phyloP scores from a whole-genome alignment of 345 rosid species.

The Hirschfeldia incana region DNA sequence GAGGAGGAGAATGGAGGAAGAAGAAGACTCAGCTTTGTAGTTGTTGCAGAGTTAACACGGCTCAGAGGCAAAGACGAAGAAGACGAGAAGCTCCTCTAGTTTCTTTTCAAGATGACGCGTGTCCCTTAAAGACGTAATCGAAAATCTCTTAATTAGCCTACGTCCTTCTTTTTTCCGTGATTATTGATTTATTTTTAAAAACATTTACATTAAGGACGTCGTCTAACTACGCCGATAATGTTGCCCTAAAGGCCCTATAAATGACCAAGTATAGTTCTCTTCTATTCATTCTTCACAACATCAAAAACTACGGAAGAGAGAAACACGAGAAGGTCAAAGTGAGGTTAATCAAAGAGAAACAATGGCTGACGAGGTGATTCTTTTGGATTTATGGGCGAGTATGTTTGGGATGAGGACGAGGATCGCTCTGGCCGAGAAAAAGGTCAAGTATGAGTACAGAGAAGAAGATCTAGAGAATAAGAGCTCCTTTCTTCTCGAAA shows the following conservation, averaged over 20 bases:
- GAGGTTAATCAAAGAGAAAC: not conserved
- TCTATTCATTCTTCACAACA: not conserved
- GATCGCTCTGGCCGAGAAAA: slow-evolving; percentile 30
- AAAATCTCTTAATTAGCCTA: no score
- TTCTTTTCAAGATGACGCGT: no score
- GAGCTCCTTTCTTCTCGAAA: not conserved
- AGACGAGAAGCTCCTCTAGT: no score
- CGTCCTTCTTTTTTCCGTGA: no score
- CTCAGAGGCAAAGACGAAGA: no score
- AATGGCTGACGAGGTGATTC: slow-evolving; percentile 30
- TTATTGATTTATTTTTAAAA: no score
- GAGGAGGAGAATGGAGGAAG: no score
- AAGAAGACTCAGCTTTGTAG: no score
- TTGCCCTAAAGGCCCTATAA: not conserved
- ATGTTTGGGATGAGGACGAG: slow-evolving; percentile 27
- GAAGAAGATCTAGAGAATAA: slow-evolving; percentile 16
- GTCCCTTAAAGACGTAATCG: no score
- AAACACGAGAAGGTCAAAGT: not conserved
- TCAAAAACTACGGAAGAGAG: not conserved
- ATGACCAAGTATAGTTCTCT: not conserved
- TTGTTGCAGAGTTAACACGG: no score
- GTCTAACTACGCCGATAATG: no score
- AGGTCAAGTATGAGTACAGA: not conserved
- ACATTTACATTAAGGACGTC: no score
- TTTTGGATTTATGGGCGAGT: slow-evolving; percentile 22